Conservation (phyloP, 495 filamentous ascomycete genomes). For the Endocarpon pusillum region DNA sequence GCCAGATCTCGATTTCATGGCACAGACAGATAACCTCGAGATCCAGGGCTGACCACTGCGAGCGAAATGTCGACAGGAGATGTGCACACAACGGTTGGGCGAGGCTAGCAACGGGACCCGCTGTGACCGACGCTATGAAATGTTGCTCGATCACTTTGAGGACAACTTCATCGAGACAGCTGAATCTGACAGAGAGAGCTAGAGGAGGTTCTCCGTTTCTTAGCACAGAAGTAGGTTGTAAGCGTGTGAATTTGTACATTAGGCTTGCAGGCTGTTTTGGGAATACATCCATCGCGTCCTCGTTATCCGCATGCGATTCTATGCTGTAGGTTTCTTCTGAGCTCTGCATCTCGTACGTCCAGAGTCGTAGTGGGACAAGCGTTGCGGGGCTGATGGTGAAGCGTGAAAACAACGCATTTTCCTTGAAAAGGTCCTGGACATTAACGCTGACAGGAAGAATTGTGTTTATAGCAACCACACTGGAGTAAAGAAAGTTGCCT, state of each 20-base stretch:
- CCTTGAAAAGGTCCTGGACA: constrained; percentile 90
- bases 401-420: constrained; percentile 61
- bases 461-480: constrained; percentile 30
- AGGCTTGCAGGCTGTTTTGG: constrained; percentile 65
- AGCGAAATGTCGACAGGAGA: constrained; percentile 34
- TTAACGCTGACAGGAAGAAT: constrained; percentile 80
- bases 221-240: too few relatives aligned
- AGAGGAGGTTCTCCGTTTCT: constrained; percentile 21
- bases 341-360: constrained; percentile 48
- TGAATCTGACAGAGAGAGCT: constrained; percentile 59
- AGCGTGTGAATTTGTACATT: constrained; percentile 55
- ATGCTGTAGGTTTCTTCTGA: constrained; percentile 57
- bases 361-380: constrained; percentile 54
- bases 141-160: constrained; percentile 23
- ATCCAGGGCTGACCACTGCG: constrained; percentile 36
- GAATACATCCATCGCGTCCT: constrained; percentile 47
- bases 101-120: constrained; percentile 9
- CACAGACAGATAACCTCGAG: constrained; percentile 33
- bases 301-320: constrained; percentile 35
- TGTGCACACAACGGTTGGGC: constrained; percentile 29
- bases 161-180: constrained; percentile 52
- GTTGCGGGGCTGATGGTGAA: constrained; percentile 76
- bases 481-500: constrained; percentile 48
- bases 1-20: constrained; percentile 24
- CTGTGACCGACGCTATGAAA: constrained; percentile 24